Evolutionary conservation across 2,329 filamentous ascomycete species (phyloP), one percentile per base, ranked within the genome.

Genomic region (Madurella mycetomatis): DNA sequence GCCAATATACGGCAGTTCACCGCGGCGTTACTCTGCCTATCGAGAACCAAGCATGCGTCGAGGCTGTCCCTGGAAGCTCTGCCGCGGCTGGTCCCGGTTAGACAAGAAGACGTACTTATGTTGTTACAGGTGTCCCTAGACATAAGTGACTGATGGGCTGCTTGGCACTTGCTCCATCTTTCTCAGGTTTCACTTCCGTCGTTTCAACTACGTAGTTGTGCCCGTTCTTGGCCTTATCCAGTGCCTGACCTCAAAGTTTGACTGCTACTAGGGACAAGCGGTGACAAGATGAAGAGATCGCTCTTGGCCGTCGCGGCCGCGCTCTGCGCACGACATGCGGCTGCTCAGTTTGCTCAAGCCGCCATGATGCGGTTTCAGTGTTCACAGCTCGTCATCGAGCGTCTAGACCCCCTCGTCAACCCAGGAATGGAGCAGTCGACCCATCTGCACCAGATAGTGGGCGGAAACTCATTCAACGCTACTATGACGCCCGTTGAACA

Each of bases 361-460:
- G 51, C 39, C 9, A 65, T 65, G 62, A 52, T 65, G 54, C 58
- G 63, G 5, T 65, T 62, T 50, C 49, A 55, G 17, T 65, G 63
- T 51, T 57, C 54, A 11, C 61, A 62, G 53, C 61, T 65, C 13
- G 54, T 60, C 12, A 58, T 64, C 42, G 62, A 65, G 48, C 60
- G 63, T 2, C 47, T 64, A 9, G 63, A 65, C 46, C 63, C 63
- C 11, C 56, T 67, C 17, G 70, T 72, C 30, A 70, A 69, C 49
- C 70, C 71, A 4, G 70, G 71, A 12, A 44, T 59, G 25, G 58
- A 64, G n/a, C 69, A 65, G 19, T 70, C 68, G 5, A 64, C 69
- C 1, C 70, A 73, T 61, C 59, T 70, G 18, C 71, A 73, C 54
- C 71, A 73, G 59, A 67, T 73, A 34, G 69, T 71, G n/a, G 70